Conservation (phyloP, 768 basidiomycete species). For the Boletus patriciae region DNA sequence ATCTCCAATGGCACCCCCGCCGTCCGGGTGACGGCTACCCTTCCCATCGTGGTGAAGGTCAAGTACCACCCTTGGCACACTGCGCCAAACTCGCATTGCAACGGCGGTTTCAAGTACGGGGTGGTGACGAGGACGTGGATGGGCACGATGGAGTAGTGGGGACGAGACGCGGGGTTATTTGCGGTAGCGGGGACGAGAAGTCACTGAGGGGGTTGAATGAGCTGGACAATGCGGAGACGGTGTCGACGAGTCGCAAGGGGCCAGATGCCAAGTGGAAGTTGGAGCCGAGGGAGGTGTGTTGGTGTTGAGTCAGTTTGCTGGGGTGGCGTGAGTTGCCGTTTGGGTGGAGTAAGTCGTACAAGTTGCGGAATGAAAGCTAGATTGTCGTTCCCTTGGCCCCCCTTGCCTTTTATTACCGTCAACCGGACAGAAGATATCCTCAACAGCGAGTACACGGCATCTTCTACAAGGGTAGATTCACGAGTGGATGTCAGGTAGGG, state of each 20-base stretch:
- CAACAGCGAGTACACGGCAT: no score
- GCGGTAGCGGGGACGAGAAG: conserved; percentile 55
- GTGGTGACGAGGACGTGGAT: neutral
- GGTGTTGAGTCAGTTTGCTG: conserved; percentile 29
- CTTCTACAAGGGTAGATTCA: no score
- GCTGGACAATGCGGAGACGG: conserved; percentile 69
- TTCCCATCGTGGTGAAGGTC: no score
- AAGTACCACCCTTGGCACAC: no score
- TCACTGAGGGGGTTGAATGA: conserved; percentile 73
- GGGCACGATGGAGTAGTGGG: conserved; percentile 28
- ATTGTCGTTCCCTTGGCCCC: neutral
- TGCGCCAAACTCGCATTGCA: no score
- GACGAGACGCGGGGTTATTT: conserved; percentile 58
- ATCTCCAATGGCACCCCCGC: no score
- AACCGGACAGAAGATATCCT: no score
- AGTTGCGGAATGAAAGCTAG: neutral
- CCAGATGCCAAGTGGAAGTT: conserved; percentile 77
- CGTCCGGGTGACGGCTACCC: no score
- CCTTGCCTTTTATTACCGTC: no score
- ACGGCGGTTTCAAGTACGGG: neutral
- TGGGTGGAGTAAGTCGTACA: no score
- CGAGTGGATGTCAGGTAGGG: no score
- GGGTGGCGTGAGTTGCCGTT: neutral
- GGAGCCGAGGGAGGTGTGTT: conserved; percentile 37
- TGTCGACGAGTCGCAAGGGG: conserved; percentile 67